phyloP scores from a whole-genome alignment of 768 basidiomycete genomes.

The Serendipita vermifera region DNA sequence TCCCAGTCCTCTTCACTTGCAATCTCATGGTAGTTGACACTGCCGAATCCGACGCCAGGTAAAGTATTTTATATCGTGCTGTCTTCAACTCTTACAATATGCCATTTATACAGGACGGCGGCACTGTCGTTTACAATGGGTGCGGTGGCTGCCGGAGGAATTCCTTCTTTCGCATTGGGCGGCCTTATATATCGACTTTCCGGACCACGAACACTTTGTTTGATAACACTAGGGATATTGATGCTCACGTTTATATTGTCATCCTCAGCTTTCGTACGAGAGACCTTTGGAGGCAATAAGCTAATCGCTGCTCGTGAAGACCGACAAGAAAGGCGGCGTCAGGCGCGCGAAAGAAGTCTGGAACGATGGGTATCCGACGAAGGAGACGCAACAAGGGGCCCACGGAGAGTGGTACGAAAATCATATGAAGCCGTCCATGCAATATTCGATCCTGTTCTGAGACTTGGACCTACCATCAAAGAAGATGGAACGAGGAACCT shows the following conservation, averaged over 20 bases:
- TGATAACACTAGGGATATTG: not conserved
- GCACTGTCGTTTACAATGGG: not conserved
- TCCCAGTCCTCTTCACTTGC: not conserved
- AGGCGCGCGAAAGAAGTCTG: not conserved
- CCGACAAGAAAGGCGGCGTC: not conserved
- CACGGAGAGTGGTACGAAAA: not conserved
- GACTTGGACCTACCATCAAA: not conserved
- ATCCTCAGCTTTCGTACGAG: not conserved
- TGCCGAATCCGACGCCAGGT: not conserved
- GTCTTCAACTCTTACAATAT: not conserved
- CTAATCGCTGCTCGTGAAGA: not conserved
- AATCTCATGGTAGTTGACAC: constrained; percentile 5
- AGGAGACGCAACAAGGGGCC: not conserved
- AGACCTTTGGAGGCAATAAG: not conserved
- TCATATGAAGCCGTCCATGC: not conserved
- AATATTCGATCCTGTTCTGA: not conserved
- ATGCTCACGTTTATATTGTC: not conserved
- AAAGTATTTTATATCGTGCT: not conserved
- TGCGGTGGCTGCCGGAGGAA: not conserved
- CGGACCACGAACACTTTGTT: not conserved
- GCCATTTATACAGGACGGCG: not conserved
- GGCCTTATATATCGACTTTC: not conserved
- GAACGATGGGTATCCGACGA: not conserved
- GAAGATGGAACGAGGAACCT: not conserved
- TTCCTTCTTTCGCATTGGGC: not conserved